Base-by-base conservation (phyloP, 495 filamentous ascomycete genomes). In the Penicillium bovifimosum region DNA sequence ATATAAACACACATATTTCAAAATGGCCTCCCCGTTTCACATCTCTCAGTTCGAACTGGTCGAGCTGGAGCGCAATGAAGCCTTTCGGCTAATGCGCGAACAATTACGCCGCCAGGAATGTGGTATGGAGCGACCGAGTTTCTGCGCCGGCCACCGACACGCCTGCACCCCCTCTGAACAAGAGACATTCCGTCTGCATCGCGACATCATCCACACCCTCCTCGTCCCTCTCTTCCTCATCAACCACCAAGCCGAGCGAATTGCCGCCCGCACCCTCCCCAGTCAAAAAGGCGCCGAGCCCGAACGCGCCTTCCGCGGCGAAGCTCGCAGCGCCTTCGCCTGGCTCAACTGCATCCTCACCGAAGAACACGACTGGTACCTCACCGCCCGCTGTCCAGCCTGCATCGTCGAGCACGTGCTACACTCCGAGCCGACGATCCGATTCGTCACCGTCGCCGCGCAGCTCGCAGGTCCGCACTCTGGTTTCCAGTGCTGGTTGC, bases 281-380 rank as follows among this genome's bases (percentile, higher is more conserved):
- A 72, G 63, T 42, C 61, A 64, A 31, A 75, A 73, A 49, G 69
- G 72, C 27, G 69, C 74, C 36, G 80, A 84, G 50, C 69, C 80
- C 13, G 81, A 85, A 55, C 71, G 79, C n/a, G 81, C 79, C 7
- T 84, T 81, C 55, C 67, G 70, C 10, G 80, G 79, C 2, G 75
- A 81, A 40, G 81, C 80, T 10, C 76, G 81, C 26, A 76, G 77
- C 47, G 79, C 81, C 6, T 84, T 78, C 64, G 64, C 81, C 47
- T 85, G 80, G 79, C 67, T 85, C 40, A 76, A 82, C 55, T 82
- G 78, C 67, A 80, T 83, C 45, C 60, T 83, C 8, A 73, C 57
- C 24, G 78, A 81, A 50, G 80, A 82, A 52, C 74, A 76, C 50
- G 76, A 83, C 52, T 85, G 80, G 78, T 81, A 79, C 55, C 61